phyloP scores from a whole-genome alignment of 2,329 filamentous ascomycete genomes.

The Hypocrella siamensis region DNA sequence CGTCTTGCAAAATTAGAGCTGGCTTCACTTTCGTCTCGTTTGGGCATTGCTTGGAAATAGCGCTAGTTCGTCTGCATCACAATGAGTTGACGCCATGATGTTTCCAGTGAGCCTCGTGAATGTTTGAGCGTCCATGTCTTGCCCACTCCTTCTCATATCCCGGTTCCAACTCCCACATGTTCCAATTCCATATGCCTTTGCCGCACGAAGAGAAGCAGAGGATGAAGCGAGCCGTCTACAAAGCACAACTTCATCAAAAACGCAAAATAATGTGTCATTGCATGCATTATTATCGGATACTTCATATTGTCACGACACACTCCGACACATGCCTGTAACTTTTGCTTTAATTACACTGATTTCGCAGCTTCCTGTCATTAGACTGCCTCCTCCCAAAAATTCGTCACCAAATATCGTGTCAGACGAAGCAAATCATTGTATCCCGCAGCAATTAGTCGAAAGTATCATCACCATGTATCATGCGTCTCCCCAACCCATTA shows the following conservation, averaged over 20 bases:
- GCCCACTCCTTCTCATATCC: too few relatives aligned
- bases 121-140: too few relatives aligned
- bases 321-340: constrained; percentile 8
- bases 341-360: constrained; percentile 13
- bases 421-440: constrained; percentile 13
- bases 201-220: too few relatives aligned
- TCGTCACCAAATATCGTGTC: constrained; percentile 12
- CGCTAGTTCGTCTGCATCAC: too few relatives aligned
- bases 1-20: too few relatives aligned
- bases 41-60: background rate
- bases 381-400: constrained; percentile 19
- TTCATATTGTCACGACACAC: constrained; percentile 9
- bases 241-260: too few relatives aligned
- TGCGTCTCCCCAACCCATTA: constrained; percentile 8
- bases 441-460: constrained; percentile 13
- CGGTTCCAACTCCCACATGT: too few relatives aligned
- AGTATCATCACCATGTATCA: constrained; percentile 6
- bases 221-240: too few relatives aligned
- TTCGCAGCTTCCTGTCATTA: constrained; percentile 14
- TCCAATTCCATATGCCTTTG: too few relatives aligned
- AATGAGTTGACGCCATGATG: too few relatives aligned
- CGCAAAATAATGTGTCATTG: too few relatives aligned
- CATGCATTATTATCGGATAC: constrained; percentile 3
- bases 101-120: too few relatives aligned
- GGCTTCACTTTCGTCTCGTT: background rate